Percentiles rank a stretch among this genome's conserved stretches.
Conservation (phyloP, 306 rosid genomes). For the Cucurbita maxima region DNA sequence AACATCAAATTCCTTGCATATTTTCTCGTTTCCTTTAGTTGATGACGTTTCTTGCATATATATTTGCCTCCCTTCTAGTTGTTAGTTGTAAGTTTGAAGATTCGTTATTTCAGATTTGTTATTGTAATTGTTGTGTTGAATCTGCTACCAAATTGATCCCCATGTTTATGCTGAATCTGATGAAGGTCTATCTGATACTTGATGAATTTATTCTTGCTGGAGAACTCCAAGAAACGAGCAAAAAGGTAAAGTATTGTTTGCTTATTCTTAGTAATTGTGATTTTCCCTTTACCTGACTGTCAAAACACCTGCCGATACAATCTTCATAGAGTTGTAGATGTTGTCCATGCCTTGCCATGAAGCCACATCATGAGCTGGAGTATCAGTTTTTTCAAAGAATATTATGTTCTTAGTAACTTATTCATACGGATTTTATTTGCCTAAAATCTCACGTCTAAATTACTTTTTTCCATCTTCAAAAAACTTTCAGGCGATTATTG, state of each 20-base stretch:
- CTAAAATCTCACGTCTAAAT: not conserved
- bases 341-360: not conserved
- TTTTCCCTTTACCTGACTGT: not conserved
- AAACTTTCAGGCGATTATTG: slow-evolving; percentile 36
- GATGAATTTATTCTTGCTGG: slow-evolving; percentile 57
- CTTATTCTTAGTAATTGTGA: not conserved
- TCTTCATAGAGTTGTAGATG: not conserved
- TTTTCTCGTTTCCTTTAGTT: not conserved
- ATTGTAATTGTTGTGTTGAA: no score
- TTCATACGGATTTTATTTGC: not conserved
- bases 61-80: not conserved
- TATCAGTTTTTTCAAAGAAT: no score
- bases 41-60: not conserved
- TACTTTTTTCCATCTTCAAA: not conserved
- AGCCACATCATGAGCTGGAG: not conserved
- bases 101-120: not conserved
- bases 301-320: not conserved
- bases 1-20: not conserved
- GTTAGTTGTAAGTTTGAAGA: not conserved
- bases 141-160: not conserved
- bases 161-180: slow-evolving; percentile 1
- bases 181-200: slow-evolving; percentile 48
- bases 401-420: not conserved
- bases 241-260: slow-evolving; percentile 23
- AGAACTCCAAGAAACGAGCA: slow-evolving; percentile 62